Conservation (phyloP, 2,329 filamentous ascomycete genomes). For the Xenoacremonium recifei region DNA sequence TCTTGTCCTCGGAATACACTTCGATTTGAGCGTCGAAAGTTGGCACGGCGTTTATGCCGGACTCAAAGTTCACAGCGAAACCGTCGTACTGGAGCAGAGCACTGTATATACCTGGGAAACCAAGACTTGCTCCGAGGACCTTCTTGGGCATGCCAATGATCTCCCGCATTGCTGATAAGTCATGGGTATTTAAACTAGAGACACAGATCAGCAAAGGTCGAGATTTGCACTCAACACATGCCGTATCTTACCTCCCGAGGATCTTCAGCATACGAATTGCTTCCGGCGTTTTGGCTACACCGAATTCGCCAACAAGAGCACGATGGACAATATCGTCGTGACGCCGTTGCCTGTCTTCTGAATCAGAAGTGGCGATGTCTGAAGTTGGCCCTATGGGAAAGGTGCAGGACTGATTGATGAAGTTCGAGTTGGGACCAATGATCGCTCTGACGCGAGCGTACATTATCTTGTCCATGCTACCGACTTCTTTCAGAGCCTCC, state of each 20-base stretch:
- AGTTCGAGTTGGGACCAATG: constrained; percentile 11
- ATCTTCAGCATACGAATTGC: constrained; percentile 8
- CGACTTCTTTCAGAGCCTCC: constrained; percentile 53
- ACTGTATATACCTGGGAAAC: constrained; percentile 29
- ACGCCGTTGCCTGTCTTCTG: constrained; percentile 1
- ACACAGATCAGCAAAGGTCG: no score
- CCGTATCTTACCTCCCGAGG: constrained; percentile 3
- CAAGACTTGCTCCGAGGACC: constrained; percentile 26
- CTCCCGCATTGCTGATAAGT: constrained; percentile 20
- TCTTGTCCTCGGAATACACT: constrained; percentile 53
- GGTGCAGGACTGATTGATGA: constrained; percentile 13
- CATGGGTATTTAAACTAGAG: constrained; percentile 11
- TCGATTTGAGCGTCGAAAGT: constrained; percentile 52
- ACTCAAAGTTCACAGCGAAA: constrained; percentile 57
- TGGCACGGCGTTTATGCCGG: constrained; percentile 52
- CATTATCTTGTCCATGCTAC: constrained; percentile 47
- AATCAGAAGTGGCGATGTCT: neutral
- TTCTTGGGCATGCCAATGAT: constrained; percentile 17
- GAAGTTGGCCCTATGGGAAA: constrained; percentile 14
- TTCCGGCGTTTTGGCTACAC: neutral
- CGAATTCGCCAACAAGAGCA: constrained; percentile 2
- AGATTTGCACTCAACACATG: no score
- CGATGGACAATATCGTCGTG: neutral
- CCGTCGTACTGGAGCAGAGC: constrained; percentile 42
- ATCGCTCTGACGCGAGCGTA: constrained; percentile 48